These are phyloP conservation scores for Acanthamoeba polyphaga DNA, from an alignment of 208 protist genomes.

Conservation along the genomic window DNA sequence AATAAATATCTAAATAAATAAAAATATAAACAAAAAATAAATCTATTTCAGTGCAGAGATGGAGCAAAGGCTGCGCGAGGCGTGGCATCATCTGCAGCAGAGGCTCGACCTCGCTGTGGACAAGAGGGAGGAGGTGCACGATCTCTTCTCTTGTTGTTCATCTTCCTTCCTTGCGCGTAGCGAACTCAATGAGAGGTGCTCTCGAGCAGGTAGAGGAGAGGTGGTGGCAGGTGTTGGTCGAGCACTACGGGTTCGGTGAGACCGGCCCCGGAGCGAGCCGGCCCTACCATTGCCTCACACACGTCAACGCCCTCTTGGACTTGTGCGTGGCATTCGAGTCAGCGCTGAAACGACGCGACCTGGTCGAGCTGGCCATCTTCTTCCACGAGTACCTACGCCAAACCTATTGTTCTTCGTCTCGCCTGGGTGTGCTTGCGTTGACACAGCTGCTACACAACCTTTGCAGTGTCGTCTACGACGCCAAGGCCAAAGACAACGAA, in stretches of 20 bases:
- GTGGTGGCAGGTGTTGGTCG: not conserved
- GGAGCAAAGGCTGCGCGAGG: not conserved
- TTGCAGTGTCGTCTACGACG: not conserved
- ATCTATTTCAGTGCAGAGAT: not conserved
- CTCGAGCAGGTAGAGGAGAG: not conserved
- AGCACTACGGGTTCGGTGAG: not conserved
- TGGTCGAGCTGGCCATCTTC: conserved; percentile 57
- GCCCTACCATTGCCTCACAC: not conserved
- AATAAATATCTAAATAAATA: not conserved
- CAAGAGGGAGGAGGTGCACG: not conserved
- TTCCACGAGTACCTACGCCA: conserved; percentile 14
- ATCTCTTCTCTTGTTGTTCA: conserved; percentile 11
- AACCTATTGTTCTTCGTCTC: too few species aligned
- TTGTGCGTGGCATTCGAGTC: not conserved
- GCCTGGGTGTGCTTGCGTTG: too few species aligned
- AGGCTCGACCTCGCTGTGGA: not conserved
- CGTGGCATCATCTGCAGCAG: not conserved
- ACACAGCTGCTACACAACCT: too few species aligned
- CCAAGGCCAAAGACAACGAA: conserved; percentile 51
- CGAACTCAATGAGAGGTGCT: too few species aligned
- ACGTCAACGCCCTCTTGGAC: not conserved
- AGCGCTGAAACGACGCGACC: not conserved
- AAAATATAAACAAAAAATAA: not conserved
- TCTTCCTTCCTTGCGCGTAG: not conserved
- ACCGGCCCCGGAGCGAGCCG: not conserved